Evolutionary conservation across 225 moss, liverwort and hornwort genomes (phyloP).

Genomic region (Anthoceros angustus): DNA sequence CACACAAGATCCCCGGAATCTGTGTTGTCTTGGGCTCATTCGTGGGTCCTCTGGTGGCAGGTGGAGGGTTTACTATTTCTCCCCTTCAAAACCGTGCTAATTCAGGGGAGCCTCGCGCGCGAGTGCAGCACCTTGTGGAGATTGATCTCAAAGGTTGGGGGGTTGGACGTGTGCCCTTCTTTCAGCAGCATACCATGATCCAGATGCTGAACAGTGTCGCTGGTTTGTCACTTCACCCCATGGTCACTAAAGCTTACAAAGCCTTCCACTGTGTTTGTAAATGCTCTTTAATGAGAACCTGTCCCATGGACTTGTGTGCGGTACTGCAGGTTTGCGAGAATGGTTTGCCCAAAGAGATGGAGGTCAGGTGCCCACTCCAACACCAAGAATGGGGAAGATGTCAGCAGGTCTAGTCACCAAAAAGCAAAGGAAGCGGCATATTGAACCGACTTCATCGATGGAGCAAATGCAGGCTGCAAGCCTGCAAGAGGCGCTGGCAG

Average conservation of each 20-base stretch:
- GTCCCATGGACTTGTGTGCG: neutral
- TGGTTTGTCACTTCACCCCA: conserved; percentile 22
- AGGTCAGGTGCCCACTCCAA: conserved; percentile 15
- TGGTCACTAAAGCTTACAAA: neutral
- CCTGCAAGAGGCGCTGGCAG: conserved; percentile 6
- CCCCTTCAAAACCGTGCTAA: conserved; percentile 47
- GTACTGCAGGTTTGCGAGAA: conserved; percentile 52
- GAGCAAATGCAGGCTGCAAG: conserved; percentile 21
- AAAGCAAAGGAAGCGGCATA: conserved; percentile 23
- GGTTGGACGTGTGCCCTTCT: conserved; percentile 49
- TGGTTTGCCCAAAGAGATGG: conserved; percentile 52
- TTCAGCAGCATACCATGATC: conserved; percentile 55
- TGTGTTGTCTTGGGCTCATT: neutral
- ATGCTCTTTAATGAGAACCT: neutral
- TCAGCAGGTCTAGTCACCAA: conserved; percentile 15
- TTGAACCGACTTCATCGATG: conserved; percentile 21
- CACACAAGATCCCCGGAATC: neutral
- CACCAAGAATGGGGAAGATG: conserved; percentile 25
- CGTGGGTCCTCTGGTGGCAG: conserved; percentile 12
- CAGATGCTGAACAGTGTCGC: conserved; percentile 80
- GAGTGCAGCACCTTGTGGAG: conserved; percentile 68
- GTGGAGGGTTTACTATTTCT: conserved; percentile 59
- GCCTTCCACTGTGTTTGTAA: neutral
- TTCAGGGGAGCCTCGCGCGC: conserved; percentile 38
- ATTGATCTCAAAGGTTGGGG: conserved; percentile 93